phyloP scores from a whole-genome alignment of 2,329 filamentous ascomycete species.

The Aspergillus pseudonomiae region DNA sequence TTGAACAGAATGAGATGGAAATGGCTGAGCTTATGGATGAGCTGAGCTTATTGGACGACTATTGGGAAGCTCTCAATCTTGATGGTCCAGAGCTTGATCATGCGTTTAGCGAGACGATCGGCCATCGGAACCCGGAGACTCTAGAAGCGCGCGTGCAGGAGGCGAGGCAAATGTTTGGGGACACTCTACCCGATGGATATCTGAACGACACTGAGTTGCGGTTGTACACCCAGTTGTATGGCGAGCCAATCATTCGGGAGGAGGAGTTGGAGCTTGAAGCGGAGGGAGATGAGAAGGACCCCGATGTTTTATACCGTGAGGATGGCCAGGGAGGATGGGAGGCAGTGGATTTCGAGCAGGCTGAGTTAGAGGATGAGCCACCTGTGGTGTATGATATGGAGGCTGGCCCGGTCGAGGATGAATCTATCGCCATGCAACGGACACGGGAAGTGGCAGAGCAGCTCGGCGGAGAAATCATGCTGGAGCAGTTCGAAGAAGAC shows the following conservation, averaged over 20 bases:
- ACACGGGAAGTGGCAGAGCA: slow-evolving; percentile 44
- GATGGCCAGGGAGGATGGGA: slow-evolving; percentile 43
- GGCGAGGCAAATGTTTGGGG: slow-evolving; percentile 74
- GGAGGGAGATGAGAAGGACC: slow-evolving; percentile 34
- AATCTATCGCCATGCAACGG: slow-evolving; percentile 36
- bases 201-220: slow-evolving; percentile 70
- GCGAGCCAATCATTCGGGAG: slow-evolving; percentile 60
- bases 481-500: slow-evolving; percentile 48
- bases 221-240: slow-evolving; percentile 81
- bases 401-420: slow-evolving; percentile 24
- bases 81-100: slow-evolving; percentile 32
- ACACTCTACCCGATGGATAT: slow-evolving; percentile 72
- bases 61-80: slow-evolving; percentile 25
- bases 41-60: slow-evolving; percentile 33
- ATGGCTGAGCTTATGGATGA: slow-evolving; percentile 40
- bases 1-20: slow-evolving; percentile 39
- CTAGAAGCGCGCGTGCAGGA: slow-evolving; percentile 59
- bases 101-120: slow-evolving; percentile 32
- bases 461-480: slow-evolving; percentile 43
- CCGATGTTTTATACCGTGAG: slow-evolving; percentile 40
- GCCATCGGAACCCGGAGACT: slow-evolving; percentile 35
- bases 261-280: slow-evolving; percentile 28
- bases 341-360: slow-evolving; percentile 33
- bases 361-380: slow-evolving; percentile 24
- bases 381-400: slow-evolving; percentile 37